phyloP scores from a whole-genome alignment of 2,329 filamentous ascomycete species.

The Fusarium avenaceum region DNA sequence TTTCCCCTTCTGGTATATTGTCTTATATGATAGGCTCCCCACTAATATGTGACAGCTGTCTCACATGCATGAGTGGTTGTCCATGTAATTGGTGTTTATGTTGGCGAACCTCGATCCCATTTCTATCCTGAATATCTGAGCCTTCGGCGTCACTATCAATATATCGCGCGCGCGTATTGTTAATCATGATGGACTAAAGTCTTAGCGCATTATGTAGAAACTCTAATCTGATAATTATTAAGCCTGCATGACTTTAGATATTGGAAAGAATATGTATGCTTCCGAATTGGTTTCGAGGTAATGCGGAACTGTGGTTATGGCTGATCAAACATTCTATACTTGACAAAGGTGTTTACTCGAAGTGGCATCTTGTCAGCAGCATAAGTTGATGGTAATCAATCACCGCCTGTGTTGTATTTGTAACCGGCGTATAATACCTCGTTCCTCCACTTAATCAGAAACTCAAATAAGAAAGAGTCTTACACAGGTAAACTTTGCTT shows the following conservation, averaged over 20 bases:
- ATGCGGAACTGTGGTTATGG: no score
- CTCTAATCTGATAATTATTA: no score
- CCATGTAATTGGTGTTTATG: conserved; percentile 1
- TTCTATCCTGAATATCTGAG: background rate
- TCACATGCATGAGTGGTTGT: conserved; percentile 6
- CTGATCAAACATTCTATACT: no score
- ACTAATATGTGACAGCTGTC: conserved; percentile 4
- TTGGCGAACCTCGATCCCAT: conserved; percentile 6
- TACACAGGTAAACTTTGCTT: no score
- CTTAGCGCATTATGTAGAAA: background rate
- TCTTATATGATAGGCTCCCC: conserved; percentile 24
- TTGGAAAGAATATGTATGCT: background rate
- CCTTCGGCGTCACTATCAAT: conserved; percentile 5
- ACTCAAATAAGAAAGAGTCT: no score
- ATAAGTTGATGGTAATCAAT: no score
- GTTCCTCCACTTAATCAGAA: no score
- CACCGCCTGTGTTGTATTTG: no score
- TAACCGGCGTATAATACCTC: no score
- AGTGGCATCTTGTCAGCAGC: no score
- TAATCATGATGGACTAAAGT: conserved; percentile 2
- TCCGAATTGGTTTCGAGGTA: background rate
- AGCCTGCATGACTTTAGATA: background rate
- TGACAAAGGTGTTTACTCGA: no score
- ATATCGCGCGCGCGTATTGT: conserved; percentile 25
- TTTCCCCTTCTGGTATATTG: conserved; percentile 29